phyloP scores from a whole-genome alignment of 225 moss, liverwort and hornwort species.

The Marchantia paleacea region DNA sequence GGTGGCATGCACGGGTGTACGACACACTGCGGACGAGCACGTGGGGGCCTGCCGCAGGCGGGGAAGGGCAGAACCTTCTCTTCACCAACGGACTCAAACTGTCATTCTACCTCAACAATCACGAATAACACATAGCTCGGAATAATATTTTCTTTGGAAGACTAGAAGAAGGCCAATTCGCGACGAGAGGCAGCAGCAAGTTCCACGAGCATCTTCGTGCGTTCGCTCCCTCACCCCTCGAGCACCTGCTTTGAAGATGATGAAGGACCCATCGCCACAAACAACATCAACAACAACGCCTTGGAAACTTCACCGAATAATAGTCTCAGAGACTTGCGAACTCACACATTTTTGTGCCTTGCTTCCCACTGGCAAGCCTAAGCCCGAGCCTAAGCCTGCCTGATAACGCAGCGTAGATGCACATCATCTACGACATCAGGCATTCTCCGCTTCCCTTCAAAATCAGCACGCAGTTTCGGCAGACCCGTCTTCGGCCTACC shows the following conservation, averaged over 20 bases:
- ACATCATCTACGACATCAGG: not conserved
- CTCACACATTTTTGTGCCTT: not conserved
- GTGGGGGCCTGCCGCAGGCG: not conserved
- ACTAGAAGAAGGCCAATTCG: not conserved
- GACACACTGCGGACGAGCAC: not conserved
- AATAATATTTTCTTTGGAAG: not conserved
- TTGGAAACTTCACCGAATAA: slow-evolving; percentile 8
- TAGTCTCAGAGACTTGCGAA: not conserved
- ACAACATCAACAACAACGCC: not conserved
- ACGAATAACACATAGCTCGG: not conserved
- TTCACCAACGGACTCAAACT: slow-evolving; percentile 6
- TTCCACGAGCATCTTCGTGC: not conserved
- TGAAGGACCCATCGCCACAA: not conserved
- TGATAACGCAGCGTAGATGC: not conserved
- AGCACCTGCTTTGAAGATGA: not conserved
- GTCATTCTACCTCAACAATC: not conserved
- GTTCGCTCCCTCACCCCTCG: not conserved
- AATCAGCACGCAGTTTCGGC: not conserved
- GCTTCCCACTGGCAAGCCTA: not conserved
- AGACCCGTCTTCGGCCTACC: not conserved
- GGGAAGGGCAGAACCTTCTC: not conserved
- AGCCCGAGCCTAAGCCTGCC: not conserved
- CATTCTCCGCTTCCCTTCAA: not conserved
- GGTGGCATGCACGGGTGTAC: not conserved
- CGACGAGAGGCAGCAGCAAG: not conserved